Conservation (phyloP, 805 yeast genomes). For the Candida patagonica region DNA sequence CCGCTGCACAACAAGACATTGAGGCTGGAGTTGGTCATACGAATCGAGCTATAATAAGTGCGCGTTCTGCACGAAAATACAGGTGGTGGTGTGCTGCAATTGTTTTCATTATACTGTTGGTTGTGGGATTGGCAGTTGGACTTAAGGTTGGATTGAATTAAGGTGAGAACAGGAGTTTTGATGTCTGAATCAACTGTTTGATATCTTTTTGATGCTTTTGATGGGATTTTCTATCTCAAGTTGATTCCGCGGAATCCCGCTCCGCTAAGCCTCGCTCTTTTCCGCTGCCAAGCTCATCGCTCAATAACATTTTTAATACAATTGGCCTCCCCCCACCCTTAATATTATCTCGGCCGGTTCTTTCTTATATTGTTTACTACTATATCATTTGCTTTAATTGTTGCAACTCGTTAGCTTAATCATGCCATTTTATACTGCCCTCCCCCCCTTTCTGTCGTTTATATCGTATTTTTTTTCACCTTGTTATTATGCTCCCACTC, state of each 20-base stretch:
- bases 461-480: too few species aligned
- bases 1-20: conserved; percentile 77
- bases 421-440: not conserved
- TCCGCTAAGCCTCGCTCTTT: too few species aligned
- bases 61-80: conserved; percentile 84
- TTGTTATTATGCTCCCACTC: too few species aligned
- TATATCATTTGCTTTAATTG: not conserved
- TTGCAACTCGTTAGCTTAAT: too few species aligned
- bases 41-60: conserved; percentile 77
- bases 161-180: too few species aligned
- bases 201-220: too few species aligned
- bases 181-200: too few species aligned
- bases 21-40: conserved; percentile 94
- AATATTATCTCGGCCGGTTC: not conserved
- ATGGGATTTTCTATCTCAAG: too few species aligned
- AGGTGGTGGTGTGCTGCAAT: conserved; percentile 77
- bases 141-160: conserved; percentile 8
- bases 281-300: too few species aligned
- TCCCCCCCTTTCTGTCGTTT: not conserved
- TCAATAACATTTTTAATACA: too few species aligned
- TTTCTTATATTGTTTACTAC: not conserved
- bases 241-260: too few species aligned
- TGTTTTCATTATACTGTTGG: conserved; percentile 19
- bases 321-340: too few species aligned
- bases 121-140: conserved; percentile 23